Percentiles rank a stretch among this genome's conserved stretches.
These are phyloP conservation scores for Baeospora myosura DNA, from an alignment of 1,284 basidiomycete species.

Conservation along the genomic window DNA sequence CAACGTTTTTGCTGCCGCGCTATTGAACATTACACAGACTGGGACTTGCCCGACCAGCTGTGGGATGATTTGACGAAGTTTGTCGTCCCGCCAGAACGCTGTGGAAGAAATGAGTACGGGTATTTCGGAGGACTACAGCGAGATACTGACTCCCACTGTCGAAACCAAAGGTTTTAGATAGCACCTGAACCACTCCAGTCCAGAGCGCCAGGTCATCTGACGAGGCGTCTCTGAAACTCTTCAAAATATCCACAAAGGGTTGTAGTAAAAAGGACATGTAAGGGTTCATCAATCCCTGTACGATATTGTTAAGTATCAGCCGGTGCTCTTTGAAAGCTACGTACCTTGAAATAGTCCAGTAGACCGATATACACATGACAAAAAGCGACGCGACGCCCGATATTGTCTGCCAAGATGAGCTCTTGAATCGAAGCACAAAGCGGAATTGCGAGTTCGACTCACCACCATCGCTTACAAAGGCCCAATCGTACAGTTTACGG, in stretches of 20 bases:
- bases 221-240: constrained; percentile 33
- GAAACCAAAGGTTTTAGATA: constrained; percentile 66
- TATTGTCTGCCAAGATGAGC: constrained; percentile 20
- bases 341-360: constrained; percentile 80
- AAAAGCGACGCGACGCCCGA: constrained; percentile 58
- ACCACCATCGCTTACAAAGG: constrained; percentile 60
- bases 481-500: constrained; percentile 93
- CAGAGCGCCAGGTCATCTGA: constrained; percentile 45
- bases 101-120: constrained; percentile 4
- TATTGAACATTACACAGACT: constrained; percentile 33
- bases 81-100: constrained; percentile 88
- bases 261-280: constrained; percentile 78
- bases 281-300: constrained; percentile 79
- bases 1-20: constrained; percentile 30
- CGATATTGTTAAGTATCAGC: constrained; percentile 7
- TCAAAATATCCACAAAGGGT: constrained; percentile 62
- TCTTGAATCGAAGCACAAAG: neutral
- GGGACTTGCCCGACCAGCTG: constrained; percentile 62
- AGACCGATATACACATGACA: constrained; percentile 67
- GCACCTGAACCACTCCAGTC: constrained; percentile 53
- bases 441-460: constrained; percentile 19
- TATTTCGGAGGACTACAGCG: neutral
- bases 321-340: constrained; percentile 10
- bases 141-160: constrained; percentile 72
- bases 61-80: constrained; percentile 54